Base-by-base conservation (phyloP, 2,329 filamentous ascomycete species). In the Epichloe scottii region DNA sequence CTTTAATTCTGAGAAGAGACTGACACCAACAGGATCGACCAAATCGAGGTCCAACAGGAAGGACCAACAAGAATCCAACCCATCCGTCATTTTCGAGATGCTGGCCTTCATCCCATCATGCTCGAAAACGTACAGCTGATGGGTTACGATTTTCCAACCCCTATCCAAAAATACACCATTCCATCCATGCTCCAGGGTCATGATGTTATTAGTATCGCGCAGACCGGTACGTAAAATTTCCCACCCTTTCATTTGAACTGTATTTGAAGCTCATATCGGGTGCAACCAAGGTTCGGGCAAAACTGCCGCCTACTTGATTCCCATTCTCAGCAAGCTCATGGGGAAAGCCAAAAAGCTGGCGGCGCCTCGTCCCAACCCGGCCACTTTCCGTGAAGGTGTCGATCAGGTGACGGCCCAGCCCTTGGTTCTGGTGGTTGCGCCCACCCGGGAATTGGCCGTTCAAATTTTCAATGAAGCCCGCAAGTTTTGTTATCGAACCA, bases 401-500 rank as follows among this genome's bases (percentile, higher is more conserved):
- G 68, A 72, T 15, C 61, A 58, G 19, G 78, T 87, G 39, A 79
- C 80, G 42, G 91, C 89, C 7, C 90, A 97, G 72, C 93, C 93
- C 4, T 70, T 98, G 6, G 86, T 97, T 0, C 73, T 97, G 30
- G 76, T 98, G 50, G 77, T 98, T 21, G 84, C 81, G 11, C 93
- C 93, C 1, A 93, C 87, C 50, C 86, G 93, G 37, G 93, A 98
- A 73, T 71, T 98, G 5, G 89, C 89, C 0, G 85, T 89, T 2
- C 93, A 98, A 63, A 95, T 97, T 58, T 97, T 95, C 68, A 89
- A 95, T 56, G 91, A 97, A 65, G 84, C 88, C 26, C 85, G 93
- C 55, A 89, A 91, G 59, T 81, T 97, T 46, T 96, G 89, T 65
- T 98, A 98, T 61, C 84, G 93, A 1, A 89, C 87, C 3, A 95